These are phyloP conservation scores for Kondoa subrosea DNA, from an alignment of 768 basidiomycete genomes.

Conservation along the genomic window DNA sequence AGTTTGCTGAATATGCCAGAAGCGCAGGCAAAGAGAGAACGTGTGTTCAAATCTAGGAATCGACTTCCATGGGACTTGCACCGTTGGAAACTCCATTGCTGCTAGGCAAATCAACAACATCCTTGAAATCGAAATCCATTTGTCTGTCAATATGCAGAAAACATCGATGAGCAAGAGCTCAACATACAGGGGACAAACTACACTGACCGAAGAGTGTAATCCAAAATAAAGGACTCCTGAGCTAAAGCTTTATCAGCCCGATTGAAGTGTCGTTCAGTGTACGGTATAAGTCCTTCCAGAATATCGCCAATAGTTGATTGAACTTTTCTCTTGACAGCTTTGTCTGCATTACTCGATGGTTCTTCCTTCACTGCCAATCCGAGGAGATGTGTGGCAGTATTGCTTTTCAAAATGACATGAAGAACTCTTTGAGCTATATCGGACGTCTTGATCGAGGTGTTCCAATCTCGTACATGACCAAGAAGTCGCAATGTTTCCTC, in stretches of 20 bases:
- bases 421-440: slow-evolving; percentile 68
- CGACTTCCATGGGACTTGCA: neutral
- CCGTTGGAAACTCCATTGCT: neutral
- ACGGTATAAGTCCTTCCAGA: slow-evolving; percentile 72
- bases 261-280: slow-evolving; percentile 79
- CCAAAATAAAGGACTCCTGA: slow-evolving; percentile 89
- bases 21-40: neutral
- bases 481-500: slow-evolving; percentile 66
- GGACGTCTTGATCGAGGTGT: slow-evolving; percentile 77
- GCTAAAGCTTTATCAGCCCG: slow-evolving; percentile 60
- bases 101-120: neutral
- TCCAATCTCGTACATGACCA: slow-evolving; percentile 76
- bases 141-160: neutral
- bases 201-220: slow-evolving; percentile 36
- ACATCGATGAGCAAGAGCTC: neutral
- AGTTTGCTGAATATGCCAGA: no score
- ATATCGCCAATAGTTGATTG: slow-evolving; percentile 45
- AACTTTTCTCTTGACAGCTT: slow-evolving; percentile 30
- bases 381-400: slow-evolving; percentile 55
- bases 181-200: neutral
- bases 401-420: slow-evolving; percentile 60
- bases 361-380: slow-evolving; percentile 41
- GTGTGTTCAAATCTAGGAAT: neutral
- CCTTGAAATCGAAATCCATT: neutral
- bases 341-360: slow-evolving; percentile 16